A percentile compares a stretch with the other conserved stretches of the same genome.
Conservation (phyloP, 169 alveolate genomes). For the Besnoitia besnoiti region DNA sequence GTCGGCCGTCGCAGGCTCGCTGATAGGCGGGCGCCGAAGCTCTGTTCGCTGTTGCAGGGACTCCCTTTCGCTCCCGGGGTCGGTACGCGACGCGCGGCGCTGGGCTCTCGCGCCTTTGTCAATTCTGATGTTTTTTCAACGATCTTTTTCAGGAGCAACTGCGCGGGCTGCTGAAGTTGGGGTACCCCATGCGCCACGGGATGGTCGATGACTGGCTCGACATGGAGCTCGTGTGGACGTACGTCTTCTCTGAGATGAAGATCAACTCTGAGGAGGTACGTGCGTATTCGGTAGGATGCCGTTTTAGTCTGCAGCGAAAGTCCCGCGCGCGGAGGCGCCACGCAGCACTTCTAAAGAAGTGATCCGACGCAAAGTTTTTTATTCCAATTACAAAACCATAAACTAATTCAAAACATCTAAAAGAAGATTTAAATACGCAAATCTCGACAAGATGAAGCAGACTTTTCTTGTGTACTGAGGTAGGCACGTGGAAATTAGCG, state of each 20-base stretch:
- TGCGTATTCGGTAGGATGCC: conserved; percentile 64
- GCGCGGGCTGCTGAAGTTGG: conserved; percentile 81
- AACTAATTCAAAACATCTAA: not conserved
- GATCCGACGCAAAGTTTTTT: too few species aligned
- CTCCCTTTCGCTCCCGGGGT: too few species aligned
- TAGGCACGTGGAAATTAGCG: too few species aligned
- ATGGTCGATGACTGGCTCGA: conserved; percentile 98
- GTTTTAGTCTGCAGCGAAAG: too few species aligned
- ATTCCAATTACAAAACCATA: too few species aligned
- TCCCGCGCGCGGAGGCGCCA: too few species aligned
- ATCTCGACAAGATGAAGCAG: not conserved
- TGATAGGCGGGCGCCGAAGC: too few species aligned
- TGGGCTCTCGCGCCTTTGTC: too few species aligned
- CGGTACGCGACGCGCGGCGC: too few species aligned
- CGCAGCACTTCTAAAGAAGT: too few species aligned
- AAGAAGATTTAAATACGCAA: not conserved
- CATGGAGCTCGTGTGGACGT: conserved; percentile 99
- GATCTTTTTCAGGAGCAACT: conserved; percentile 65
- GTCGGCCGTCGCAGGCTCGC: too few species aligned
- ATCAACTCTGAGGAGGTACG: conserved; percentile 91
- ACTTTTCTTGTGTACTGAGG: not conserved
- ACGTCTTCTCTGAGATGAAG: conserved; percentile 97
- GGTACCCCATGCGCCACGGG: conserved; percentile 85
- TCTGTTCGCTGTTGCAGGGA: too few species aligned
- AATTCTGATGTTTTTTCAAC: not conserved